phyloP scores from a whole-genome alignment of 108 stramenopile species.

The Skeletonema menzelii region DNA sequence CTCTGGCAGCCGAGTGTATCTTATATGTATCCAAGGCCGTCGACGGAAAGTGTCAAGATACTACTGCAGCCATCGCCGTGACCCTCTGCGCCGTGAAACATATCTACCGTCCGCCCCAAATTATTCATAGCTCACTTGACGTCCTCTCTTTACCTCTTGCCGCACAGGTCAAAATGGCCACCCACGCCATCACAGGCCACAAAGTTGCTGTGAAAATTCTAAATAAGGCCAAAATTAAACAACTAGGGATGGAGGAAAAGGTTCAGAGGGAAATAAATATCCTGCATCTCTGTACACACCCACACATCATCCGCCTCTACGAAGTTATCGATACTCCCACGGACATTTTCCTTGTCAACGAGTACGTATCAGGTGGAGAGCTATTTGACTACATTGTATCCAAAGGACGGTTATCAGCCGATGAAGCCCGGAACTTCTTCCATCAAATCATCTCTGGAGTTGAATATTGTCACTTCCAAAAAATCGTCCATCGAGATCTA shows the following conservation, averaged over 20 bases:
- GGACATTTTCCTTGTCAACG: slow-evolving; percentile 99
- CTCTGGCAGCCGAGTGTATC: background rate
- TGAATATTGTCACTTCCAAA: slow-evolving; percentile 99
- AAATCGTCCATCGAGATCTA: slow-evolving; percentile 99
- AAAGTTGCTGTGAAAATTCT: slow-evolving; percentile 99
- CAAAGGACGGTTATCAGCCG: slow-evolving; percentile 92
- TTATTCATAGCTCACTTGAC: background rate
- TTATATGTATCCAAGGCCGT: background rate
- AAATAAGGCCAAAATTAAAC: slow-evolving; percentile 98
- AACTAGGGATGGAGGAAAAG: slow-evolving; percentile 99
- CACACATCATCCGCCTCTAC: slow-evolving; percentile 98
- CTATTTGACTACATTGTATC: slow-evolving; percentile 95
- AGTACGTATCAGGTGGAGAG: slow-evolving; percentile 97
- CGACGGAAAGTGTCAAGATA: background rate
- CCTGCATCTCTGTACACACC: slow-evolving; percentile 97
- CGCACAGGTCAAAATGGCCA: slow-evolving; percentile 90
- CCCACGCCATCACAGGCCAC: slow-evolving; percentile 98
- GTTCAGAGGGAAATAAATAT: slow-evolving; percentile 99
- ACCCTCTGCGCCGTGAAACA: background rate
- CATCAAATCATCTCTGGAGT: slow-evolving; percentile 98
- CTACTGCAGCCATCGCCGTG: background rate
- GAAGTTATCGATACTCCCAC: slow-evolving; percentile 98
- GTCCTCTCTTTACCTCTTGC: background rate
- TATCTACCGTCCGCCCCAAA: background rate
- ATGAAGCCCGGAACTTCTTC: slow-evolving; percentile 98